These are phyloP conservation scores for Skeletonema potamos DNA, from an alignment of 108 stramenopile genomes.

Conservation along the genomic window DNA sequence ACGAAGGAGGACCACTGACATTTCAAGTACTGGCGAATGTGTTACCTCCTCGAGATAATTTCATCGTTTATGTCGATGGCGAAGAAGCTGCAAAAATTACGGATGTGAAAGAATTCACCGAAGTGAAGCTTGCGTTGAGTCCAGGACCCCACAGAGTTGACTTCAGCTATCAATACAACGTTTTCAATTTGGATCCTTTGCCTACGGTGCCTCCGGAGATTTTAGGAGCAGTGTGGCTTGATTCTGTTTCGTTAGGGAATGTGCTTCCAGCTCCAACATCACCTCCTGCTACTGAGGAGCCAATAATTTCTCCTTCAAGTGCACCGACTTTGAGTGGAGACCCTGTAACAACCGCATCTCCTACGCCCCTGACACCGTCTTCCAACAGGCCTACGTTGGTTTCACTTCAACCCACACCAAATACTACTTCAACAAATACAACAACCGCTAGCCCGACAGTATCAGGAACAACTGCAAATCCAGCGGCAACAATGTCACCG, in stretches of 20 bases:
- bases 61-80: slow-evolving; percentile 27
- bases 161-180: slow-evolving; percentile 37
- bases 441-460: not conserved
- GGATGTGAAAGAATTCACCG: slow-evolving; percentile 22
- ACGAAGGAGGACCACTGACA: slow-evolving; percentile 1
- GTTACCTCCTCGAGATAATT: slow-evolving; percentile 28
- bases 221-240: slow-evolving; percentile 33
- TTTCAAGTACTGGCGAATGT: slow-evolving; percentile 4
- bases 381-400: not conserved
- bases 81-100: slow-evolving; percentile 12
- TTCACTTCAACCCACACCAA: not conserved
- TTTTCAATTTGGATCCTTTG: slow-evolving; percentile 16
- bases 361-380: not conserved
- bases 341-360: not conserved
- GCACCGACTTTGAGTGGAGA: not conserved
- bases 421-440: not conserved
- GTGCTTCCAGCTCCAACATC: not conserved
- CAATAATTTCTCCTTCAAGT: not conserved
- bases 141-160: slow-evolving; percentile 32
- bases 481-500: not conserved
- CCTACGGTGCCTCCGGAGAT: slow-evolving; percentile 9
- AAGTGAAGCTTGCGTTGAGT: slow-evolving; percentile 14
- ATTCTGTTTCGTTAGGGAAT: slow-evolving; percentile 3
- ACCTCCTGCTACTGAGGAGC: not conserved
- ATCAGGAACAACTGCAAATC: not conserved